phyloP scores from a whole-genome alignment of 768 basidiomycete genomes.

The Auricularia heimuer region DNA sequence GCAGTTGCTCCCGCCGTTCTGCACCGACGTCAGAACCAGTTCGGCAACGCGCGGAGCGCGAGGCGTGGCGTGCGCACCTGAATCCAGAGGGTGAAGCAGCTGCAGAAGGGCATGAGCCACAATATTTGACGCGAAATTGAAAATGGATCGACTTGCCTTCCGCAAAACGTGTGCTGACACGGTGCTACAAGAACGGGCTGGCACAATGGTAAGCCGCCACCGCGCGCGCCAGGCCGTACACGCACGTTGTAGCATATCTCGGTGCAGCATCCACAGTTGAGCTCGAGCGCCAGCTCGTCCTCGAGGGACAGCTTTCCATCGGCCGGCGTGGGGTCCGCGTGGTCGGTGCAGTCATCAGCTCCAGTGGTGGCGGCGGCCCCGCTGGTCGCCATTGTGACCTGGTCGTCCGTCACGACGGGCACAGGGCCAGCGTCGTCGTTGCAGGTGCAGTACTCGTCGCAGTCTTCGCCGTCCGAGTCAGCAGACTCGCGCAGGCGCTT shows the following conservation, averaged over 20 bases:
- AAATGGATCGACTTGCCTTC: constrained; percentile 44
- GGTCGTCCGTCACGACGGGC: neutral
- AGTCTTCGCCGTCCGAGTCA: neutral
- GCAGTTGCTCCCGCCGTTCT: constrained; percentile 83
- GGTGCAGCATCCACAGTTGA: constrained; percentile 80
- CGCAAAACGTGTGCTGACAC: constrained; percentile 87
- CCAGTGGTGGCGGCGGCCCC: neutral
- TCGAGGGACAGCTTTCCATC: constrained; percentile 26
- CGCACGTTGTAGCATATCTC: constrained; percentile 54
- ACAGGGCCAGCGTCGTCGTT: neutral
- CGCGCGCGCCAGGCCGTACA: constrained; percentile 2
- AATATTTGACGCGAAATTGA: neutral
- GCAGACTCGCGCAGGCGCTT: neutral
- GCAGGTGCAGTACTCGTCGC: neutral
- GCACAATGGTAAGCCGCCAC: neutral
- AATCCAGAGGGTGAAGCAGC: constrained; percentile 78
- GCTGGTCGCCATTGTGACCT: neutral
- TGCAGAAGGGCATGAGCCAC: constrained; percentile 18
- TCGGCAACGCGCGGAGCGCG: constrained; percentile 4
- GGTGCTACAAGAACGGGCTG: constrained; percentile 71
- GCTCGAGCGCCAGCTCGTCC: constrained; percentile 59
- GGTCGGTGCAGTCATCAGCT: neutral
- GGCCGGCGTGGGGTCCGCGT: neutral
- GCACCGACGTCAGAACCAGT: neutral
- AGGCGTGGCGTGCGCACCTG: constrained; percentile 42